phyloP scores from a whole-genome alignment of 2,329 filamentous ascomycete genomes.

The Epichloe scottii region DNA sequence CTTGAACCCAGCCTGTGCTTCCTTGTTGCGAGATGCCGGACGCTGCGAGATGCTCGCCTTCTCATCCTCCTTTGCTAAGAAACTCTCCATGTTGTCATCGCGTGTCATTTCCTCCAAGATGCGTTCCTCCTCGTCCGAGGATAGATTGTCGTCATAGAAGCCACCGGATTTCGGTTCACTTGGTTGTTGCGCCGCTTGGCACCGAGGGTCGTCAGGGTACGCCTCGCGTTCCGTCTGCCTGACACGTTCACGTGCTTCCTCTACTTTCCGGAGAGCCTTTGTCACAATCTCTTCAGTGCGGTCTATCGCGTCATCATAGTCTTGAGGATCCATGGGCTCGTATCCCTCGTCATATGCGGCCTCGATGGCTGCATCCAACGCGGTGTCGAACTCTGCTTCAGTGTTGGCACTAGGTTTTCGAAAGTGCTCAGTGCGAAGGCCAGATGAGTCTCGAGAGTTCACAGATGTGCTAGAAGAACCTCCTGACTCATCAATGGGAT shows the following conservation, averaged over 20 bases:
- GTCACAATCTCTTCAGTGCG: conserved; percentile 33
- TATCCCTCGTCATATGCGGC: conserved; percentile 90
- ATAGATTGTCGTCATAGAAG: conserved; percentile 46
- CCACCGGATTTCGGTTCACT: conserved; percentile 30
- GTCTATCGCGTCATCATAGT: conserved; percentile 20
- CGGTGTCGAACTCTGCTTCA: conserved; percentile 85
- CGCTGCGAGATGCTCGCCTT: conserved; percentile 39
- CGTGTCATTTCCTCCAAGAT: conserved; percentile 80
- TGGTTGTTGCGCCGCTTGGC: conserved; percentile 18
- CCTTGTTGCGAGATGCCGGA: conserved; percentile 58
- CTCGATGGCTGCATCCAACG: conserved; percentile 88
- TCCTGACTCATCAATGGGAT: conserved; percentile 84
- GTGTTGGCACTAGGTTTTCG: conserved; percentile 58
- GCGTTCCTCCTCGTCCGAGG: conserved; percentile 61
- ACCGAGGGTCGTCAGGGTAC: conserved; percentile 14
- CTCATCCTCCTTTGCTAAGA: conserved; percentile 43
- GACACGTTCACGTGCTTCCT: conserved; percentile 64
- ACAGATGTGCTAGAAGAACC: conserved; percentile 64
- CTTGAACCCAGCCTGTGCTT: conserved; percentile 70
- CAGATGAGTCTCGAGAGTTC: conserved; percentile 66
- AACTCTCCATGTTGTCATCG: conserved; percentile 72
- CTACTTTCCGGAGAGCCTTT: conserved; percentile 52
- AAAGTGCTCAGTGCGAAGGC: conserved; percentile 56
- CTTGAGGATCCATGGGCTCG: conserved; percentile 51
- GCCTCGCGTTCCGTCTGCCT: conserved; percentile 62